Percentiles rank a stretch among this genome's conserved stretches.
Evolutionary conservation across 345 rosid genomes (phyloP).

Genomic region (Barbarea vulgaris): DNA sequence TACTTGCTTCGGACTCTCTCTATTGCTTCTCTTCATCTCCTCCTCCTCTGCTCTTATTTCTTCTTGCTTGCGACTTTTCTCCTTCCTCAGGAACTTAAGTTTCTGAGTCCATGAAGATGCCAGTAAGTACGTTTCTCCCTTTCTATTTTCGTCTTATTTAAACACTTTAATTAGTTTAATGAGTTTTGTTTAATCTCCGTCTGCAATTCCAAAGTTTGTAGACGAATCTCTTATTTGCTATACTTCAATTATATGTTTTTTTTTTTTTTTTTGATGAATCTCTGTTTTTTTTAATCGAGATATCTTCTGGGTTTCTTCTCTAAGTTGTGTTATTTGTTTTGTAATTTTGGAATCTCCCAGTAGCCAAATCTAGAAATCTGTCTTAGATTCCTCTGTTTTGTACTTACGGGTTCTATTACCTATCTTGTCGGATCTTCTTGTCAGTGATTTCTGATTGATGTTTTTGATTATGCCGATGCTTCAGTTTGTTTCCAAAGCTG

Average conservation of each 20-base stretch:
- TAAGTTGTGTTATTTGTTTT: slow-evolving; percentile 11
- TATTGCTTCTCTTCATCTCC: slow-evolving; percentile 40
- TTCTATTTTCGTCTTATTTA: slow-evolving; percentile 7
- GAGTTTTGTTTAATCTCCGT: not conserved
- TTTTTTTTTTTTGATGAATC: not conserved
- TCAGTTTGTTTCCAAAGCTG: not conserved
- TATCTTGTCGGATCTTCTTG: slow-evolving; percentile 30
- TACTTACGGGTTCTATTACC: not conserved
- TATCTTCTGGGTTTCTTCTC: not conserved
- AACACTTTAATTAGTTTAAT: not conserved
- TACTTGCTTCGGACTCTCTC: slow-evolving; percentile 28
- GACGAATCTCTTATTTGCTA: slow-evolving; percentile 7
- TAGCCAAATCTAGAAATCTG: slow-evolving; percentile 28
- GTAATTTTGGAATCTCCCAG: not conserved
- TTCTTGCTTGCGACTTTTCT: slow-evolving; percentile 27
- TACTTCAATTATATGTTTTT: slow-evolving; percentile 7
- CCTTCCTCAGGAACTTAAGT: slow-evolving; percentile 39
- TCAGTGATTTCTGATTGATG: slow-evolving; percentile 16
- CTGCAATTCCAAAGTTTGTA: slow-evolving; percentile 15
- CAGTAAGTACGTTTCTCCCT: slow-evolving; percentile 94
- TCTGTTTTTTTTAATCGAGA: not conserved
- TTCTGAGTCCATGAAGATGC: slow-evolving; percentile 82
- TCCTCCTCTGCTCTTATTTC: slow-evolving; percentile 31
- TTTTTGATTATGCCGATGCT: slow-evolving; percentile 9
- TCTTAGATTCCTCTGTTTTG: slow-evolving; percentile 31